Conservation (phyloP, 768 basidiomycete genomes). For the Serendipita sp. region DNA sequence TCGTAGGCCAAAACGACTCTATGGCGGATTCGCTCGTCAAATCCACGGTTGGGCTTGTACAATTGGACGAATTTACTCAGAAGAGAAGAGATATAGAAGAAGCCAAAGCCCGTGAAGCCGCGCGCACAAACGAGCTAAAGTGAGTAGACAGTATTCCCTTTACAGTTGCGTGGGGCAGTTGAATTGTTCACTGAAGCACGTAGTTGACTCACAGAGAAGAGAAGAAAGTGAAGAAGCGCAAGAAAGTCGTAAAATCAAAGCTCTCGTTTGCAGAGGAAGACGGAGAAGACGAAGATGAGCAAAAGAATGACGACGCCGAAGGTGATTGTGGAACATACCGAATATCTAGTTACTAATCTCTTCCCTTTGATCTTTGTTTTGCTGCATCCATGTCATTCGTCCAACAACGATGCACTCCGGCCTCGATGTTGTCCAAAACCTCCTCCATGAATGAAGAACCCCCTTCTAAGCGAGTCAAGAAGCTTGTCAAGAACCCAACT, state of each 20-base stretch:
- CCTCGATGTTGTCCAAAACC: slow-evolving; percentile 20
- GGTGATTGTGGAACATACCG: neutral
- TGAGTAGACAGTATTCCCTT: slow-evolving; percentile 33
- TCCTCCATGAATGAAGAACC: neutral
- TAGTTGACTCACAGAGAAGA: slow-evolving; percentile 62
- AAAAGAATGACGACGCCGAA: slow-evolving; percentile 19
- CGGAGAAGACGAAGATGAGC: slow-evolving; percentile 30
- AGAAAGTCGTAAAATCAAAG: slow-evolving; percentile 75
- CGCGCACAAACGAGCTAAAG: slow-evolving; percentile 70
- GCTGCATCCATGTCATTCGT: slow-evolving; percentile 25
- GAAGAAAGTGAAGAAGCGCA: slow-evolving; percentile 81
- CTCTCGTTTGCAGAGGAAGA: slow-evolving; percentile 87
- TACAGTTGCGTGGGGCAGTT: slow-evolving; percentile 9
- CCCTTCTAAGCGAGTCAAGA: slow-evolving; percentile 16
- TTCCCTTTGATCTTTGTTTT: slow-evolving; percentile 17
- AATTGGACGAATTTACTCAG: slow-evolving; percentile 84
- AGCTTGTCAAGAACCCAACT: slow-evolving; percentile 84
- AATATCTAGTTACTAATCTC: neutral
- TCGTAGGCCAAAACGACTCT: slow-evolving; percentile 86
- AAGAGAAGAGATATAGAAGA: slow-evolving; percentile 79
- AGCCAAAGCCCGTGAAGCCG: slow-evolving; percentile 77
- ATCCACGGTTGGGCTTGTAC: slow-evolving; percentile 80
- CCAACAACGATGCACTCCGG: slow-evolving; percentile 18
- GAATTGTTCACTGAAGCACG: slow-evolving; percentile 41
- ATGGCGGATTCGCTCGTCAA: slow-evolving; percentile 88